Conservation (phyloP, 2,329 filamentous ascomycete species). For the Apiospora aurea region DNA sequence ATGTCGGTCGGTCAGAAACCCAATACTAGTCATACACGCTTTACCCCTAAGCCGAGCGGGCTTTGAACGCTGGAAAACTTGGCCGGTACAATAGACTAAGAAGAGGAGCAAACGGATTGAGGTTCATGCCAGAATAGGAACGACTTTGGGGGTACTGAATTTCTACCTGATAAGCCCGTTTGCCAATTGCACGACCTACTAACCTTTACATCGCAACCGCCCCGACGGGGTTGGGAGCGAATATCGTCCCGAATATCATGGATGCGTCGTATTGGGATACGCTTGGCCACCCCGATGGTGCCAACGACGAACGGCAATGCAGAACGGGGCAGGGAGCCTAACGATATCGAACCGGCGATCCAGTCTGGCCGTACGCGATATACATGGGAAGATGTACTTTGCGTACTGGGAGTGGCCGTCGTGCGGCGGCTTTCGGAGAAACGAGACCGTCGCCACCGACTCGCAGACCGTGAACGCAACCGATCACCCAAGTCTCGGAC, state of each 20-base stretch:
- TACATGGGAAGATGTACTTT: background rate
- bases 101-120: no score
- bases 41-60: slow-evolving; percentile 25
- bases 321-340: background rate
- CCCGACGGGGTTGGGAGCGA: no score
- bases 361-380: background rate
- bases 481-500: background rate
- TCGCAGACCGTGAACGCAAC: background rate
- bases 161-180: no score
- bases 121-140: no score
- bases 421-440: background rate
- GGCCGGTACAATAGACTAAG: no score
- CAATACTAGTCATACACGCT: slow-evolving; percentile 22
- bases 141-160: no score
- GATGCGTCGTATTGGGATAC: background rate
- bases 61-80: no score
- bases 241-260: background rate
- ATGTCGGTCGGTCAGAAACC: background rate
- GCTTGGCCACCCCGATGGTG: background rate
- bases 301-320: background rate
- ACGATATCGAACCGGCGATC: no score
- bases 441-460: background rate
- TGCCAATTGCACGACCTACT: background rate
- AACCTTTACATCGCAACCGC: background rate
- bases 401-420: background rate